Conservation (phyloP, 345 rosid species). For the Lenwebbia sp. region DNA sequence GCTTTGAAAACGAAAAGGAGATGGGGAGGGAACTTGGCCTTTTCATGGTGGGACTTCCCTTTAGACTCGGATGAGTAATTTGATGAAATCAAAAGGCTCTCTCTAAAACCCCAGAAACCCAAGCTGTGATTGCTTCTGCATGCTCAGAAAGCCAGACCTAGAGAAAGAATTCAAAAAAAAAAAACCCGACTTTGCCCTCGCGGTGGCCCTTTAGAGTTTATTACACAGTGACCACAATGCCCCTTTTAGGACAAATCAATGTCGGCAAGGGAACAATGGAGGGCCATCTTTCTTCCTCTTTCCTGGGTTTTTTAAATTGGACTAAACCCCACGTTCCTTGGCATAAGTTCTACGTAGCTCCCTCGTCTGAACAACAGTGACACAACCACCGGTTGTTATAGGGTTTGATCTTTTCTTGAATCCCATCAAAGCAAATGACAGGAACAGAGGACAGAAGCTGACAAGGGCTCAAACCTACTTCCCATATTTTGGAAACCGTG, state of each 20-base stretch:
- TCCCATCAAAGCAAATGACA: conserved; percentile 10
- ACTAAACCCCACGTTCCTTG: background rate
- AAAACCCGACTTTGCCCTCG: background rate
- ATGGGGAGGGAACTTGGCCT: background rate
- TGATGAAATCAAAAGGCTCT: background rate
- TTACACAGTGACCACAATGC: background rate
- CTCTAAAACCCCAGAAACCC: background rate
- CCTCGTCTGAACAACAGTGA: background rate
- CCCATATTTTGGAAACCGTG: background rate
- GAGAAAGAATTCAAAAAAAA: background rate
- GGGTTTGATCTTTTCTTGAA: background rate
- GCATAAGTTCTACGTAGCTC: background rate
- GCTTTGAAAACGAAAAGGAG: background rate
- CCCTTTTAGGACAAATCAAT: background rate
- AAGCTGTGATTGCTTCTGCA: background rate
- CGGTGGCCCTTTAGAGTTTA: background rate
- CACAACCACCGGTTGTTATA: conserved; percentile 16
- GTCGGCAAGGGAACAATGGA: background rate
- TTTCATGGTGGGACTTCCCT: background rate
- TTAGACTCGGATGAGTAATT: background rate
- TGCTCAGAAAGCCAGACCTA: background rate
- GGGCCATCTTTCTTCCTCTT: background rate
- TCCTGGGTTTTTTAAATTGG: background rate
- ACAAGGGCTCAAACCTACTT: conserved; percentile 6
- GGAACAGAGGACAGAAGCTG: background rate